Conservation (phyloP, 164 flowering plant genomes). For the Akebia trifoliata region DNA sequence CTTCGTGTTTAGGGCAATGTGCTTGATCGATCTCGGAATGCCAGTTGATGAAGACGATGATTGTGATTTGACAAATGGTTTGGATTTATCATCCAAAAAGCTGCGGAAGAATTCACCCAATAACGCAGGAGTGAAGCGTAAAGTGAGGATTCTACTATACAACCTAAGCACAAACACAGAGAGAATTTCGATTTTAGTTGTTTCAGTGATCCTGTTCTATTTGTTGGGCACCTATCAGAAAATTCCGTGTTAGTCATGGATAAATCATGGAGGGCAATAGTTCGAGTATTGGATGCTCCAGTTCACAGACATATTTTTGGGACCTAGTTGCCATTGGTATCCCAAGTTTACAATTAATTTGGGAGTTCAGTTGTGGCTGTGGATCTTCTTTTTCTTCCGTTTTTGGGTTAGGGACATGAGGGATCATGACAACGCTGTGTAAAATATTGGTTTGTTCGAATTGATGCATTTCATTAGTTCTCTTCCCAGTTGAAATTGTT, state of each 20-base stretch:
- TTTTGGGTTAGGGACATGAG: neutral
- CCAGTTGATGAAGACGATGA: slow-evolving; percentile 55
- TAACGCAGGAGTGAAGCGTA: slow-evolving; percentile 45
- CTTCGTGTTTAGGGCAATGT: slow-evolving; percentile 64
- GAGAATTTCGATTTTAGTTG: slow-evolving; percentile 58
- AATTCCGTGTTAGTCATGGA: slow-evolving; percentile 63
- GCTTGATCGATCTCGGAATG: slow-evolving; percentile 75
- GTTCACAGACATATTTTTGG: slow-evolving; percentile 95
- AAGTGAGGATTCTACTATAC: slow-evolving; percentile 32
- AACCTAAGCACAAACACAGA: slow-evolving; percentile 24
- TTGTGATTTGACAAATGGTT: slow-evolving; percentile 24
- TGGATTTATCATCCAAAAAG: slow-evolving; percentile 28
- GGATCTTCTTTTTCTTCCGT: slow-evolving; percentile 5
- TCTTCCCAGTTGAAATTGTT: slow-evolving; percentile 13
- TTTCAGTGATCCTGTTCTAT: slow-evolving; percentile 73
- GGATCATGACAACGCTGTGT: slow-evolving; percentile 29
- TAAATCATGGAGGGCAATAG: slow-evolving; percentile 92
- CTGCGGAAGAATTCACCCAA: slow-evolving; percentile 20
- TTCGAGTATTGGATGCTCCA: slow-evolving; percentile 67
- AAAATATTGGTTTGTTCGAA: slow-evolving; percentile 34
- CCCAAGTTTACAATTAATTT: slow-evolving; percentile 1
- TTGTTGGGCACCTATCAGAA: slow-evolving; percentile 67
- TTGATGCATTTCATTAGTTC: no score
- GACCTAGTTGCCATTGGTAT: slow-evolving; percentile 28
- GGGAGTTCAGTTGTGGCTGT: slow-evolving; percentile 15